These are phyloP conservation scores for Ochetophila trinervis DNA, from an alignment of 306 rosid species.

Conservation along the genomic window DNA sequence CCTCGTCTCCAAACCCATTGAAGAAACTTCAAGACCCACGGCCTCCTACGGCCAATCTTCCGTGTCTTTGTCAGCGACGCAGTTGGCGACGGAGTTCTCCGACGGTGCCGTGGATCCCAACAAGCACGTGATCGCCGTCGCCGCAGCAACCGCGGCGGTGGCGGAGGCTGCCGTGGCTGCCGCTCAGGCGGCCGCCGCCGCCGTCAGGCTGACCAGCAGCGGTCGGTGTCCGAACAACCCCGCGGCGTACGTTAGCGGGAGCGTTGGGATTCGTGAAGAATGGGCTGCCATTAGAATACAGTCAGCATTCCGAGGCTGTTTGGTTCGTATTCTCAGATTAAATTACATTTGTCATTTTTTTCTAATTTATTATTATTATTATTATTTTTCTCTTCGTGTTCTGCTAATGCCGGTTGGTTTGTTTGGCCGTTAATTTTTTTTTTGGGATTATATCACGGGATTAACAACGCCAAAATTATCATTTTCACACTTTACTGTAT, in stretches of 20 bases:
- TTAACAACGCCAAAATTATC: neutral
- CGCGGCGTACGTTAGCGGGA: slow-evolving; percentile 1
- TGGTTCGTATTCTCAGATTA: slow-evolving; percentile 48
- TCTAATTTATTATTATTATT: neutral
- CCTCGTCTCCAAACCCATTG: neutral
- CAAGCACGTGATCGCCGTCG: slow-evolving; percentile 59
- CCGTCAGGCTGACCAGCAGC: slow-evolving; percentile 44
- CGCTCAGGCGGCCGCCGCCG: slow-evolving; percentile 57
- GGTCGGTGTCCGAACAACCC: slow-evolving; percentile 22
- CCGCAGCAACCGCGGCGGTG: slow-evolving; percentile 43
- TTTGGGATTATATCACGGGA: slow-evolving; percentile 26
- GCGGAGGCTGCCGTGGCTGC: slow-evolving; percentile 65
- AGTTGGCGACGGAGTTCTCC: neutral
- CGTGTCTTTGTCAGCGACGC: neutral
- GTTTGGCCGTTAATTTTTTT: neutral
- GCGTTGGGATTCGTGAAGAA: slow-evolving; percentile 34
- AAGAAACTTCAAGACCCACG: neutral
- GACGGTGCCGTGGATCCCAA: slow-evolving; percentile 22
- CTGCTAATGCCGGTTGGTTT: neutral
- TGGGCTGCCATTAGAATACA: slow-evolving; percentile 83
- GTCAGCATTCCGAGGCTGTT: slow-evolving; percentile 77
- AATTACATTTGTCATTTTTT: neutral
- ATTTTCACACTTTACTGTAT: neutral
- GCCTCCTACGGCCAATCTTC: neutral
- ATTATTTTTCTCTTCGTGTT: slow-evolving; percentile 9